These are phyloP conservation scores for Calycina herbarum DNA, from an alignment of 2,329 filamentous ascomycete genomes.

Conservation along the genomic window DNA sequence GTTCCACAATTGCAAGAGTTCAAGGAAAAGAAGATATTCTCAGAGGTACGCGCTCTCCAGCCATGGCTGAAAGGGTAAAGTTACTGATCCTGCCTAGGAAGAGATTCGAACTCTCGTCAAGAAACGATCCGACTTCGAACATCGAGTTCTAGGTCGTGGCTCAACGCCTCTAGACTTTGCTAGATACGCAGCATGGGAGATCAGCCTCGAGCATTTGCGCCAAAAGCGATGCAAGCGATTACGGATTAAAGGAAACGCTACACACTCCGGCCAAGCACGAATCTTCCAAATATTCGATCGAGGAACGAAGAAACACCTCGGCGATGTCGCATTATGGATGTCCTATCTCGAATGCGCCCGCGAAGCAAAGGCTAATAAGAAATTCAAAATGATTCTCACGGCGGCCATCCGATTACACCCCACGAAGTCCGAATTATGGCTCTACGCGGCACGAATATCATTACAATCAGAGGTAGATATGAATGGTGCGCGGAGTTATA, in stretches of 20 bases:
- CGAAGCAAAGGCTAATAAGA: slow-evolving; percentile 64
- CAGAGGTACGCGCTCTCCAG: slow-evolving; percentile 53
- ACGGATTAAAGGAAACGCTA: slow-evolving; percentile 66
- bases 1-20: slow-evolving; percentile 92
- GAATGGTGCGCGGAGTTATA: slow-evolving; percentile 76
- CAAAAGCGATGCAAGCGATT: slow-evolving; percentile 81
- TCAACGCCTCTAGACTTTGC: slow-evolving; percentile 77
- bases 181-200: slow-evolving; percentile 75
- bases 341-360: slow-evolving; percentile 84
- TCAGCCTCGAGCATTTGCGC: slow-evolving; percentile 71
- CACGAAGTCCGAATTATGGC: slow-evolving; percentile 79
- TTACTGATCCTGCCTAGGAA: slow-evolving; percentile 53
- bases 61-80: not conserved
- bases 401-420: slow-evolving; percentile 82
- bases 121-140: slow-evolving; percentile 91
- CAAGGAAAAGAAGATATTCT: slow-evolving; percentile 89
- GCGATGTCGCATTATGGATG: slow-evolving; percentile 80
- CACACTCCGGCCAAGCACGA: slow-evolving; percentile 73
- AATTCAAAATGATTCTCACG: slow-evolving; percentile 64
- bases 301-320: slow-evolving; percentile 79
- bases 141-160: slow-evolving; percentile 81
- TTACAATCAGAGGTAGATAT: slow-evolving; percentile 84
- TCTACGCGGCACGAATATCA: slow-evolving; percentile 74
- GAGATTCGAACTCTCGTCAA: slow-evolving; percentile 87
- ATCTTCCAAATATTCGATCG: slow-evolving; percentile 90